Evolutionary conservation across 1,284 basidiomycete species (phyloP).

Genomic region (Puccinia brachypodii): DNA sequence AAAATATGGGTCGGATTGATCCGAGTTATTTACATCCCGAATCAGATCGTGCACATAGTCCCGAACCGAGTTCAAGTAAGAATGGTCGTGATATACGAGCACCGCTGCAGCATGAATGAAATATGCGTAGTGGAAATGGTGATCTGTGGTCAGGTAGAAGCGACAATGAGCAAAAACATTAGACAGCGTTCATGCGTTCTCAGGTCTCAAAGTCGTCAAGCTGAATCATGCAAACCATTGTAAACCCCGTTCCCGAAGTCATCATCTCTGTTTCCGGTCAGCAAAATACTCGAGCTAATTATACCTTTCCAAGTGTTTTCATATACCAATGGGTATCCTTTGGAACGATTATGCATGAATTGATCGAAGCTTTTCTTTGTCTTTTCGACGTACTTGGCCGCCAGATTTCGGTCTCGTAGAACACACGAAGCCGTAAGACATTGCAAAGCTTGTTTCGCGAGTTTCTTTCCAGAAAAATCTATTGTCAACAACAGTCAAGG

Average conservation of each 20-base stretch:
- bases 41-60: constrained; percentile 34
- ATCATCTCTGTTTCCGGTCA: constrained; percentile 38
- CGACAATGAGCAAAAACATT: neutral
- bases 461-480: constrained; percentile 49
- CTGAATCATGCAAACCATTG: constrained; percentile 21
- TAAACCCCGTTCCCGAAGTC: constrained; percentile 49
- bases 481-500: neutral
- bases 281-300: constrained; percentile 44
- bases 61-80: constrained; percentile 12
- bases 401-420: constrained; percentile 16
- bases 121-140: constrained; percentile 49
- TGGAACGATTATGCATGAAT: constrained; percentile 28
- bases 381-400: neutral
- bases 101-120: constrained; percentile 48
- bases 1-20: constrained; percentile 11
- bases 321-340: constrained; percentile 40
- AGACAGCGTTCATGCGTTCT: neutral
- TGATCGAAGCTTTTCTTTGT: constrained; percentile 33
- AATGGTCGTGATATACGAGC: constrained; percentile 43
- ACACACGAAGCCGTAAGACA: constrained; percentile 45
- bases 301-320: constrained; percentile 49
- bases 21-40: constrained; percentile 40
- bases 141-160: constrained; percentile 25
- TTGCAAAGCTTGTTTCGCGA: constrained; percentile 47
- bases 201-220: neutral